phyloP scores from a whole-genome alignment of 768 basidiomycete genomes.

The Collybia sordida region DNA sequence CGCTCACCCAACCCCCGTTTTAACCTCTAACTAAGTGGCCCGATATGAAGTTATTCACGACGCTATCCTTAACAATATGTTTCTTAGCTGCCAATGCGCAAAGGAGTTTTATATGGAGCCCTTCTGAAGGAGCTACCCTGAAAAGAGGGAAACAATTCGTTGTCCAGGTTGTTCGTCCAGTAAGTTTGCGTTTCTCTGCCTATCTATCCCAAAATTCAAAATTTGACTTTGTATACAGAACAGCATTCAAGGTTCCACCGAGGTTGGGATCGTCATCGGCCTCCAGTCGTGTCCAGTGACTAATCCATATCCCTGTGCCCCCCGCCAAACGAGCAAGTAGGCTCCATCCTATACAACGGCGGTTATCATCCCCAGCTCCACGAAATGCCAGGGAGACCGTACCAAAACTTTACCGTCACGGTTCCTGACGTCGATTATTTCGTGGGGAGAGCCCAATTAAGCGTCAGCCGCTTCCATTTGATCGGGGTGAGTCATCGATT shows the following conservation, averaged over 20 bases:
- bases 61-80: slow-evolving; percentile 7
- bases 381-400: slow-evolving; percentile 30
- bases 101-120: slow-evolving; percentile 27
- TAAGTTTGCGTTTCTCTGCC: slow-evolving; percentile 17
- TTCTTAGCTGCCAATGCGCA: slow-evolving; percentile 13
- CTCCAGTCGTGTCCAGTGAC: slow-evolving; percentile 32
- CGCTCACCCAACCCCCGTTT: too few relatives aligned
- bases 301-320: slow-evolving; percentile 16
- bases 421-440: slow-evolving; percentile 19
- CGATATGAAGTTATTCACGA: slow-evolving; percentile 2
- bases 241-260: slow-evolving; percentile 35
- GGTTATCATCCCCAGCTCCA: slow-evolving; percentile 32
- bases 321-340: slow-evolving; percentile 26
- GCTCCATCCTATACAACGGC: slow-evolving; percentile 41
- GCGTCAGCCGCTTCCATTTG: slow-evolving; percentile 27
- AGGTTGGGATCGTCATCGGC: slow-evolving; percentile 44
- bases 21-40: too few relatives aligned
- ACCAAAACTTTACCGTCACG: slow-evolving; percentile 44
- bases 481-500: slow-evolving; percentile 24
- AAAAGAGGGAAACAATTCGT: slow-evolving; percentile 25
- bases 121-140: slow-evolving; percentile 24
- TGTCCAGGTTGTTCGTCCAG: slow-evolving; percentile 37
- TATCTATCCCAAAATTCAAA: neutral
- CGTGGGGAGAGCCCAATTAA: slow-evolving; percentile 24
- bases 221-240: slow-evolving; percentile 23